Evolutionary conservation across 1,284 basidiomycete species (phyloP).

Genomic region (Stereum hirsutum): DNA sequence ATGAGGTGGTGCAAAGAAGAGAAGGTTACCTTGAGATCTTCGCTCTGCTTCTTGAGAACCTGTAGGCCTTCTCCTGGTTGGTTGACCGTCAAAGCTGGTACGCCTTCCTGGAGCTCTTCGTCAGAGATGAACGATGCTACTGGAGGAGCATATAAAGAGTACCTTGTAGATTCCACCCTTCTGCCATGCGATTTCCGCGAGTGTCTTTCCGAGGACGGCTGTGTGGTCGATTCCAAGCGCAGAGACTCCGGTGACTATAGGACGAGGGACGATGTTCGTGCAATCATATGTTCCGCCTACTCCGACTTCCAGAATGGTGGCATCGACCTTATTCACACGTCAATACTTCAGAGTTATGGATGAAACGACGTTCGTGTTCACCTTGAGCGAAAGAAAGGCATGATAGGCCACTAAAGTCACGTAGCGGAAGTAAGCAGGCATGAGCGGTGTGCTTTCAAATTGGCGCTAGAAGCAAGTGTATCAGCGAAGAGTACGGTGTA

Average conservation of each 20-base stretch:
- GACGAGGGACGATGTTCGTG: slow-evolving; percentile 92
- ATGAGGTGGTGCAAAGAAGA: neutral
- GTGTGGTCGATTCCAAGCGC: slow-evolving; percentile 93
- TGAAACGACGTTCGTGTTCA: slow-evolving; percentile 17
- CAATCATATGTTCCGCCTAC: slow-evolving; percentile 94
- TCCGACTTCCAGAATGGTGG: slow-evolving; percentile 94
- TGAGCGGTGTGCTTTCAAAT: slow-evolving; percentile 49
- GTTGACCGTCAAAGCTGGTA: slow-evolving; percentile 78
- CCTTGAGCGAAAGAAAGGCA: slow-evolving; percentile 73
- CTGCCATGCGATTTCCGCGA: slow-evolving; percentile 88
- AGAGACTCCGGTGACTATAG: slow-evolving; percentile 85
- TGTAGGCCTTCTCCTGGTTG: slow-evolving; percentile 66
- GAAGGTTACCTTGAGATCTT: slow-evolving; percentile 48
- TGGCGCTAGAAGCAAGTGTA: slow-evolving; percentile 30
- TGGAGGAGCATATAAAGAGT: slow-evolving; percentile 2
- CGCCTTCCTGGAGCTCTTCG: slow-evolving; percentile 44
- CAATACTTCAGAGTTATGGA: neutral
- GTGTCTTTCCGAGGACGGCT: slow-evolving; percentile 83
- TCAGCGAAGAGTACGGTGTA: slow-evolving; percentile 6
- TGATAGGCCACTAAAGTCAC: slow-evolving; percentile 92
- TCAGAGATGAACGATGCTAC: neutral
- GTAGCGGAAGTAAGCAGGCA: slow-evolving; percentile 93
- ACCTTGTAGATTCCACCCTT: slow-evolving; percentile 98
- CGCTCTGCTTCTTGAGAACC: slow-evolving; percentile 60
- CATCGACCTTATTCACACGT: slow-evolving; percentile 47